Conservation (phyloP, 805 yeast species). For the Yarrowia hollandica region DNA sequence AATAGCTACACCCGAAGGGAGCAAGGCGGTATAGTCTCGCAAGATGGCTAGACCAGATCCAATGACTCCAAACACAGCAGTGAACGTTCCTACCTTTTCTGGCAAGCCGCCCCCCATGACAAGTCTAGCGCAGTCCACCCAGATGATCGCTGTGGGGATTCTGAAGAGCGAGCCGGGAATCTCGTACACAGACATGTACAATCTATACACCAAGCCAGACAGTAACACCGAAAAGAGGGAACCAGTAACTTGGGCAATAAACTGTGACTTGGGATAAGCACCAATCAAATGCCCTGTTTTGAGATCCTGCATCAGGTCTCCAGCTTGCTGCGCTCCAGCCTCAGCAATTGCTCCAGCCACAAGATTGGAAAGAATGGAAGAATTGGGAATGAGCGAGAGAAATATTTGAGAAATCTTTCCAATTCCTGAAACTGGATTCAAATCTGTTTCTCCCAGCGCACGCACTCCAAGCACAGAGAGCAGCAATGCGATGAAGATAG, state of each 20-base stretch:
- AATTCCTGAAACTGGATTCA: conserved; percentile 95
- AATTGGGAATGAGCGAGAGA: conserved; percentile 74
- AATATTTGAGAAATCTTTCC: conserved; percentile 90
- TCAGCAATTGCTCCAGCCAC: conserved; percentile 97
- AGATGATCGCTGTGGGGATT: conserved; percentile 91
- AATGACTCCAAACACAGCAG: conserved; percentile 65
- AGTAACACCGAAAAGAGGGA: conserved; percentile 79
- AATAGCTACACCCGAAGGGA: conserved; percentile 95
- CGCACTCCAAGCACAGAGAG: conserved; percentile 85
- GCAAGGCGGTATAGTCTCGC: conserved; percentile 51
- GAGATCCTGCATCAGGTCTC: conserved; percentile 95
- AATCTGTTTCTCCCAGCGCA: conserved; percentile 94
- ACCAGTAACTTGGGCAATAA: conserved; percentile 85
- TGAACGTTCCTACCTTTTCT: conserved; percentile 67
- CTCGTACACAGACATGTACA: conserved; percentile 77
- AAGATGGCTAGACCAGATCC: conserved; percentile 49
- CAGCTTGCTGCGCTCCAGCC: conserved; percentile 99
- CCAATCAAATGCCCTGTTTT: conserved; percentile 91
- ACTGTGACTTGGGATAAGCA: conserved; percentile 91
- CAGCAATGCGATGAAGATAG: conserved; percentile 72
- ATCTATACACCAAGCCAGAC: conserved; percentile 77
- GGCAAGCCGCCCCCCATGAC: conserved; percentile 92
- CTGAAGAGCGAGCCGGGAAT: conserved; percentile 82
- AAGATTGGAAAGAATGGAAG: conserved; percentile 77
- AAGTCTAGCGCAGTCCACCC: conserved; percentile 94